Base-by-base conservation (phyloP, 2,329 filamentous ascomycete species). In the Alternaria sp. region DNA sequence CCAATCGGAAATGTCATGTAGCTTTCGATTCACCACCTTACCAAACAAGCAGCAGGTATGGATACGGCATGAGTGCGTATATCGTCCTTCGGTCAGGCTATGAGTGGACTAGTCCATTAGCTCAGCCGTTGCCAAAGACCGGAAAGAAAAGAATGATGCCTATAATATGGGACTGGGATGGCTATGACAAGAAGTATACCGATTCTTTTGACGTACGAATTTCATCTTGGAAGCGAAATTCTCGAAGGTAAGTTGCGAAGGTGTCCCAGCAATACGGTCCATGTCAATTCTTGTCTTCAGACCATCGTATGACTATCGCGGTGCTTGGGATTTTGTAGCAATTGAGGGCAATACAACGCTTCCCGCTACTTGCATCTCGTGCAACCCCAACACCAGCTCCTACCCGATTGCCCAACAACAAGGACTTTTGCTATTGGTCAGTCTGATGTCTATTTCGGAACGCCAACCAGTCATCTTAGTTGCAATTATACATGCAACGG, bases 1-100 rank as follows among this genome's bases (percentile, higher is more conserved):
- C 6, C 2, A n/a, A 9, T 9, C 6, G 4, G 0, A 36, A 5
- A 9, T n/a, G 7, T 0, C 32, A 36, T 9, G 4, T 36, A 3
- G 1, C 1, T 2, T n/a, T 36, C 13, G 13, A n/a, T 0, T 36
- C 32, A n/a, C 13, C 32, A 5, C 32, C 32, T 5, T 36, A 36
- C 32, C 1, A 36, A 36, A 9, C 0, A 8, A 2, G 4, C 13
- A 36, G 13, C 7, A 36, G 1, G 1, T 36, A n/a, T 5, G 32
- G 7, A 0, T 5, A 9, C 13, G 3, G 0, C 13, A n/a, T 9
- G 1, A 3, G 32, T 5, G 32, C 32, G 1, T 36, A 36, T 5
- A 1, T 36, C 6, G 32, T 36, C 32, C 43, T 45, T 13, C 43
- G 17, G 6, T 0, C 43, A 21, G 43, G 43, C 43, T 45, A 13